Evolutionary conservation across 1,139 yeast species (phyloP).

Genomic region (Kodamaea anthophila): DNA sequence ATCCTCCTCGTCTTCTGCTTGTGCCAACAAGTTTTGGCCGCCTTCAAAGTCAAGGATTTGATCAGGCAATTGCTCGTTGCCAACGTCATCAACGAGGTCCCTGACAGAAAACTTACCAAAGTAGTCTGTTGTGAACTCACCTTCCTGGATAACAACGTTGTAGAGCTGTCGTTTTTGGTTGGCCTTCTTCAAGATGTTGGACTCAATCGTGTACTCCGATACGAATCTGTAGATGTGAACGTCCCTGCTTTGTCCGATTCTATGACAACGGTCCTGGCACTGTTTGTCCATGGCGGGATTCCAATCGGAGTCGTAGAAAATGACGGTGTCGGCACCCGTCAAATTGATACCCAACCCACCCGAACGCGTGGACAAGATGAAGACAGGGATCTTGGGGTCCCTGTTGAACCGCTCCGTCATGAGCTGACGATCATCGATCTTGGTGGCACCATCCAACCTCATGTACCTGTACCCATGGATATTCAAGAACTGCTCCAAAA

Average conservation of each 20-base stretch:
- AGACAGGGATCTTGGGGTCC: slow-evolving; percentile 82
- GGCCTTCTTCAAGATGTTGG: slow-evolving; percentile 89
- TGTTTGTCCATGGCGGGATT: slow-evolving; percentile 99
- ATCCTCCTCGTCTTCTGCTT: slow-evolving; percentile 96
- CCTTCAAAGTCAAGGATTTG: slow-evolving; percentile 39
- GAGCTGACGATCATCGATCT: slow-evolving; percentile 92
- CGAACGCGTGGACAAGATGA: slow-evolving; percentile 88
- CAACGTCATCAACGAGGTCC: slow-evolving; percentile 72
- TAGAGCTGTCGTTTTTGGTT: slow-evolving; percentile 93
- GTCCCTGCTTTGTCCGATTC: slow-evolving; percentile 97
- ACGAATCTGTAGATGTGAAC: slow-evolving; percentile 96
- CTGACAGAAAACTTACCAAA: slow-evolving; percentile 85
- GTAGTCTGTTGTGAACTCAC: slow-evolving; percentile 96
- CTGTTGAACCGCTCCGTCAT: slow-evolving; percentile 89
- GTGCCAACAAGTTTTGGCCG: slow-evolving; percentile 68
- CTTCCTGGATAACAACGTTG: slow-evolving; percentile 94
- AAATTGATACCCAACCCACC: slow-evolving; percentile 97
- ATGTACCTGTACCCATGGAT: slow-evolving; percentile 91
- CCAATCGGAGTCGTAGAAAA: slow-evolving; percentile 99
- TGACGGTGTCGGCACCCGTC: slow-evolving; percentile 98
- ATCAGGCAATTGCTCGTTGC: slow-evolving; percentile 31
- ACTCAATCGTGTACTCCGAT: slow-evolving; percentile 92
- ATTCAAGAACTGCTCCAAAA: slow-evolving; percentile 86
- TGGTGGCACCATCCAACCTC: slow-evolving; percentile 96
- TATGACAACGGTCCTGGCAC: slow-evolving; percentile 98